Evolutionary conservation across 106 monocot genomes (phyloP).

Genomic region (Alisma plantagoaquatica): DNA sequence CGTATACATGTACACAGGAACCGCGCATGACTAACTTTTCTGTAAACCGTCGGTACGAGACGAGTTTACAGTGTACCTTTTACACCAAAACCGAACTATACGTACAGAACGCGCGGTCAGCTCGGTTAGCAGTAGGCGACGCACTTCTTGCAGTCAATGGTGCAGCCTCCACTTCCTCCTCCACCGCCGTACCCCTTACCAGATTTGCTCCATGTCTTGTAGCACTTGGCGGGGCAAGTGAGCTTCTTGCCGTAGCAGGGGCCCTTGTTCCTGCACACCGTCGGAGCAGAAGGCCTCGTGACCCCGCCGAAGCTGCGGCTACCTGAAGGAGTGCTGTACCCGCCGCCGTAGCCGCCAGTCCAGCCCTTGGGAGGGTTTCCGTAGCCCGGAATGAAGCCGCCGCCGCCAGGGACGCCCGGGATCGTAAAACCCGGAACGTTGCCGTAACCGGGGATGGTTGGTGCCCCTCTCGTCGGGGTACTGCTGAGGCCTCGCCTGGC

Average conservation of each 20-base stretch:
- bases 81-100: too few relatives aligned
- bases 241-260: conserved; percentile 54
- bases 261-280: conserved; percentile 44
- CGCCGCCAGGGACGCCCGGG: conserved; percentile 8
- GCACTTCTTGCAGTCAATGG: too few relatives aligned
- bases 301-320: conserved; percentile 25
- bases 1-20: too few relatives aligned
- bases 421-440: conserved; percentile 13
- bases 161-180: conserved; percentile 68
- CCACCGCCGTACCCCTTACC: conserved; percentile 43
- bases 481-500: too few relatives aligned
- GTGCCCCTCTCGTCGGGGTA: too few relatives aligned
- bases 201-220: conserved; percentile 35
- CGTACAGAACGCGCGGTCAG: too few relatives aligned
- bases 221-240: conserved; percentile 63
- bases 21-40: too few relatives aligned
- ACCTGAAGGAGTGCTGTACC: conserved; percentile 36
- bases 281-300: conserved; percentile 21
- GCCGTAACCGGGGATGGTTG: too few relatives aligned
- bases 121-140: conserved; percentile 53
- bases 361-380: conserved; percentile 27
- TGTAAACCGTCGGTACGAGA: too few relatives aligned
- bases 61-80: too few relatives aligned
- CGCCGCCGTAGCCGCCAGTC: conserved; percentile 33
- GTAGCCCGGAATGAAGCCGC: conserved; percentile 16